Evolutionary conservation across 2,329 filamentous ascomycete genomes (phyloP), one percentile per base, ranked within the genome.

Genomic region (Dactylellina drechsleri): DNA sequence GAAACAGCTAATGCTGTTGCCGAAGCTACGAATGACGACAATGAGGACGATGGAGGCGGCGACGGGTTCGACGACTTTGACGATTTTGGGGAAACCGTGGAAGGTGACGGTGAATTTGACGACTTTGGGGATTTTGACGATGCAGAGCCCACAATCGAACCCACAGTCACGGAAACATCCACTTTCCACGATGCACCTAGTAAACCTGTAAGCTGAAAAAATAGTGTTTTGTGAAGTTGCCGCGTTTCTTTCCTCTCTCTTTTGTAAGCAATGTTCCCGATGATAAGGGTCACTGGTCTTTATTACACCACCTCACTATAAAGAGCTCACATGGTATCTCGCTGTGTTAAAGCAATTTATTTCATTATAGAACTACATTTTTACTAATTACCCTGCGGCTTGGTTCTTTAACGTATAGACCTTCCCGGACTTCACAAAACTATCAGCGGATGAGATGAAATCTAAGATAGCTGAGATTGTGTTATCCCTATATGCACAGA

Each of bases 31-130:
- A 66, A 86, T 80, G 81, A 82, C 77, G 78, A 52, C 83, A 10
- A 36, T 36, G 31, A 36, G 31, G 31, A 36, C 4, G 23, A 23
- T 36, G 31, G 3, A 36, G 84, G 84, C 53, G 84, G 84, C 26
- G 86, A 86, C 79, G 89, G 90, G 82, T 75, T 73, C 45, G 84
- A 88, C 79, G 90, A 91, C 79, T 92, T 92, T 82, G 89, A 91
- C 80, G 90, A 90, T 78, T 88, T 88, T 81, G 87, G 87, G 61
- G 89, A 79, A 59, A 68, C 78, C 3, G 76, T 78, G 1, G 79
- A 78, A 20, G 78, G 68, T 12, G 73, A 88, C 66, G 84, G 85
- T 57, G 64, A 47, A 31, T 85, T 85, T 80, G 84, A 85, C 78
- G 85, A 85, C 64, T 86, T 88, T 82, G 86, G 86, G 76, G 89